These are phyloP conservation scores for Quercus tomentella DNA, from an alignment of 331 rosid genomes.

Conservation along the genomic window DNA sequence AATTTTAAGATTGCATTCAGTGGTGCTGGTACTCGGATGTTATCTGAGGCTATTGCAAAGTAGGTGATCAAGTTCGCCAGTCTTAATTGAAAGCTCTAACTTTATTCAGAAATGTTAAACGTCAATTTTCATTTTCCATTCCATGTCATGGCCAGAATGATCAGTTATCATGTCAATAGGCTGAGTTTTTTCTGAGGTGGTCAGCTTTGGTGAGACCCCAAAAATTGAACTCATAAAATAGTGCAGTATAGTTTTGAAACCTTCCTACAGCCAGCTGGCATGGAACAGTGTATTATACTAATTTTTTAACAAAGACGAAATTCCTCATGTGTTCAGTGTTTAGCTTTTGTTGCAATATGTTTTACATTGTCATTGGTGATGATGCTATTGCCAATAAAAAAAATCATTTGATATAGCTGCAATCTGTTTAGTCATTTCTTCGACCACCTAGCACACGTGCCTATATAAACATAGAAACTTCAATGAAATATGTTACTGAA, in stretches of 20 bases:
- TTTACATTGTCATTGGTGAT: not conserved
- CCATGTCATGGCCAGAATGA: not conserved
- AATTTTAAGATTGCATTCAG: no score
- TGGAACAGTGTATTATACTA: not conserved
- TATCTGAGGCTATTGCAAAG: not conserved
- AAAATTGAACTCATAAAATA: not conserved
- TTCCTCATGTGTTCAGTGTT: not conserved
- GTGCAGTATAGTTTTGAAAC: not conserved
- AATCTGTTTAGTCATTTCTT: not conserved
- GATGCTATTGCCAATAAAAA: not conserved
- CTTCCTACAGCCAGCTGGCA: not conserved
- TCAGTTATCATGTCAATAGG: no score
- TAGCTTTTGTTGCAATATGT: not conserved
- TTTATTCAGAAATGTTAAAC: not conserved
- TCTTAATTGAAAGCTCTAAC: not conserved
- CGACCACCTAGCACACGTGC: no score
- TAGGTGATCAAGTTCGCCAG: not conserved
- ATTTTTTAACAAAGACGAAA: not conserved
- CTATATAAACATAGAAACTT: no score
- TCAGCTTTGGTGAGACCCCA: not conserved
- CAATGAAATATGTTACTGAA: no score
- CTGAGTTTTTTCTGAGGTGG: not conserved
- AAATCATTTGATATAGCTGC: not conserved
- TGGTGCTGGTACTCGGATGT: not conserved
- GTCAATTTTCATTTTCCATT: not conserved